phyloP scores from a whole-genome alignment of 2,329 filamentous ascomycete genomes.

The Saccharata proteae region DNA sequence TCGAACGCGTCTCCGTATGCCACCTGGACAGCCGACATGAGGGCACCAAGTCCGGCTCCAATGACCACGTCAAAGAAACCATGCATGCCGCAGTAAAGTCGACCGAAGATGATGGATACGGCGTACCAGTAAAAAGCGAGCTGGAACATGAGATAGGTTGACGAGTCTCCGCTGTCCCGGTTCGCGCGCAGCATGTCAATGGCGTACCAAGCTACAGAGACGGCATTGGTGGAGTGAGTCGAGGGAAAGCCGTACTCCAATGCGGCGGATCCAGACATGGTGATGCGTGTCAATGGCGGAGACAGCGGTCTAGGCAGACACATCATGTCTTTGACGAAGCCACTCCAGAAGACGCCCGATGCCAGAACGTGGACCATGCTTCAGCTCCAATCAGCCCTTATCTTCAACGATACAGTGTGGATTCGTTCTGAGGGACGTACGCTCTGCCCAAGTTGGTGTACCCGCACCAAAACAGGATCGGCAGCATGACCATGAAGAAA shows the following conservation, averaged over 20 bases:
- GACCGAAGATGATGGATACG: conserved; percentile 75
- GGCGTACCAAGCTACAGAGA: conserved; percentile 81
- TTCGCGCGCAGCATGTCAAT: conserved; percentile 57
- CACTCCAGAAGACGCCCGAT: conserved; percentile 57
- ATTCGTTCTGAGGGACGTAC: conserved; percentile 41
- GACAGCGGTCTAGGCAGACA: conserved; percentile 87
- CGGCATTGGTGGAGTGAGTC: conserved; percentile 92
- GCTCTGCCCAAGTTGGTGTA: conserved; percentile 74
- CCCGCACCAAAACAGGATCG: conserved; percentile 94
- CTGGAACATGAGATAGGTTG: conserved; percentile 52
- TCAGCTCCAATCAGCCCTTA: conserved; percentile 13
- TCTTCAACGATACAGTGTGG: too few relatives aligned
- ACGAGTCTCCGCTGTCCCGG: conserved; percentile 48
- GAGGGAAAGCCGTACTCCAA: conserved; percentile 96
- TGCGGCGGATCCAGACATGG: conserved; percentile 90
- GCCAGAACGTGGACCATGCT: conserved; percentile 48
- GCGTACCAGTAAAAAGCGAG: conserved; percentile 71
- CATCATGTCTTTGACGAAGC: conserved; percentile 87
- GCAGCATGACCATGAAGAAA: conserved; percentile 94
- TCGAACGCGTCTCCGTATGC: conserved; percentile 50
- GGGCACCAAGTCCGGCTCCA: conserved; percentile 64
- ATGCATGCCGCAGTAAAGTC: conserved; percentile 97
- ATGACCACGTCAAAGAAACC: conserved; percentile 84
- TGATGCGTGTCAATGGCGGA: conserved; percentile 84
- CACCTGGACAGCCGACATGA: conserved; percentile 46